These are phyloP conservation scores for Podospora pseudopauciseta DNA, from an alignment of 495 filamentous ascomycete genomes.

Conservation along the genomic window DNA sequence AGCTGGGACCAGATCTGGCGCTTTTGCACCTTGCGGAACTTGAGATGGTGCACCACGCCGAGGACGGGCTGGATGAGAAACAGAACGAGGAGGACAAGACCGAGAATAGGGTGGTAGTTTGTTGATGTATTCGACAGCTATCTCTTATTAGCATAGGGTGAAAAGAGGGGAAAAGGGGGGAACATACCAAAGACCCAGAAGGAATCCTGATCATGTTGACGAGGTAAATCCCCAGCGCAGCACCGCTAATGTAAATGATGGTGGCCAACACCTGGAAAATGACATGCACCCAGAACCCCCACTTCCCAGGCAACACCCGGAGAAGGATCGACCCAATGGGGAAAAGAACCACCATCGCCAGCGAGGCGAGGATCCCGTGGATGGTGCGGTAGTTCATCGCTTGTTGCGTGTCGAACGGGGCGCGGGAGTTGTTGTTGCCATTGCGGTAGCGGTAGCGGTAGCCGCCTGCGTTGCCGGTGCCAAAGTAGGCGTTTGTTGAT, in stretches of 20 bases:
- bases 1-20: conserved; percentile 52
- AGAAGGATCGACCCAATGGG: conserved; percentile 38
- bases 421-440: not conserved
- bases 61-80: conserved; percentile 58
- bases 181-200: conserved; percentile 19
- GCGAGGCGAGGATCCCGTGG: conserved; percentile 38
- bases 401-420: not conserved
- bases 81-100: conserved; percentile 53
- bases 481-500: not conserved
- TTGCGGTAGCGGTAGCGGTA: not conserved
- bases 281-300: conserved; percentile 46
- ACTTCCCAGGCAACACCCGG: conserved; percentile 36
- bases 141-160: not conserved
- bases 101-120: conserved; percentile 53
- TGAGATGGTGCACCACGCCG: conserved; percentile 60
- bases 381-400: conserved; percentile 21
- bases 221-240: conserved; percentile 56
- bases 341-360: conserved; percentile 33
- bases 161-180: not conserved
- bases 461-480: not conserved
- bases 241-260: conserved; percentile 49
- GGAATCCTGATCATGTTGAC: conserved; percentile 34
- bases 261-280: conserved; percentile 53
- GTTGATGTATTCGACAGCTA: conserved; percentile 24
- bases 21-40: conserved; percentile 40